These are phyloP conservation scores for Nothophoma quercina DNA, from an alignment of 2,329 filamentous ascomycete species.

Conservation along the genomic window DNA sequence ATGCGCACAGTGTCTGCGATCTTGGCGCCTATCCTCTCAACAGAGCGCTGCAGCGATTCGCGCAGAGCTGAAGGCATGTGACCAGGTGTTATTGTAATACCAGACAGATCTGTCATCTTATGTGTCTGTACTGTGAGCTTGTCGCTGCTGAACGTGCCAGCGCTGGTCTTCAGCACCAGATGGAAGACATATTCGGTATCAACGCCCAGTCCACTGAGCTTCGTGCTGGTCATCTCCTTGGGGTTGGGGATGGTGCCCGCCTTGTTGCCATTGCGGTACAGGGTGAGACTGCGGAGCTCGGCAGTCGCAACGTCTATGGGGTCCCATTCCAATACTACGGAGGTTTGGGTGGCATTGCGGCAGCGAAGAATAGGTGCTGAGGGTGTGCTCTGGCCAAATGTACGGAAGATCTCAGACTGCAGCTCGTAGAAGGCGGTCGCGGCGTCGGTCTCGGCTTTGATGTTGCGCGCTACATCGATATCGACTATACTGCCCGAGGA, in stretches of 20 bases:
- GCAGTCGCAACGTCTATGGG: constrained; percentile 92
- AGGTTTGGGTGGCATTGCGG: constrained; percentile 98
- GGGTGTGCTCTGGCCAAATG: constrained; percentile 84
- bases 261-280: constrained; percentile 97
- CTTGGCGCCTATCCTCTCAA: constrained; percentile 91
- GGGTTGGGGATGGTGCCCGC: constrained; percentile 92
- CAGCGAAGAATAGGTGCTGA: constrained; percentile 81
- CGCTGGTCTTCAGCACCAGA: constrained; percentile 86
- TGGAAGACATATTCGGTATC: constrained; percentile 97
- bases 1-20: constrained; percentile 89
- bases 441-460: constrained; percentile 75
- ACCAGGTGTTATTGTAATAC: constrained; percentile 92
- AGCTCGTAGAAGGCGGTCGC: constrained; percentile 80
- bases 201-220: constrained; percentile 95
- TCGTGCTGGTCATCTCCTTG: constrained; percentile 88
- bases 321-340: constrained; percentile 97
- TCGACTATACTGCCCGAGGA: constrained; percentile 96
- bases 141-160: constrained; percentile 85
- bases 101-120: constrained; percentile 97
- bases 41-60: constrained; percentile 76
- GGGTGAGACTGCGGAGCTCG: constrained; percentile 83
- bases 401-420: constrained; percentile 86
- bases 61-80: constrained; percentile 76
- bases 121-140: constrained; percentile 88
- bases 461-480: constrained; percentile 92